Conservation (phyloP, 208 protist species). For the Leptomonas pyrrhocoris region DNA sequence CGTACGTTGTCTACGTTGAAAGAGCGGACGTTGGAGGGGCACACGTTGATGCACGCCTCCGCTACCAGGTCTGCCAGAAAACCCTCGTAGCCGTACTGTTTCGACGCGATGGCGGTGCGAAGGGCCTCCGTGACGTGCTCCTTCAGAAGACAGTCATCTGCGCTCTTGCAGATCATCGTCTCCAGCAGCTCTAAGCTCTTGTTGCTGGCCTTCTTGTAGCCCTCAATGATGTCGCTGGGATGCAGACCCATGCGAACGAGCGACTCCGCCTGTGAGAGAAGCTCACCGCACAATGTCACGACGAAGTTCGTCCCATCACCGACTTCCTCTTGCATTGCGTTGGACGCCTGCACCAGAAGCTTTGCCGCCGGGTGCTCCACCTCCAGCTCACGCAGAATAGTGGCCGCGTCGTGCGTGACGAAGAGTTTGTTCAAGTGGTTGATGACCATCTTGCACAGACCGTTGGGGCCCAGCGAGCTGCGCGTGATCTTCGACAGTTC, state of each 20-base stretch:
- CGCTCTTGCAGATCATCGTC: conserved; percentile 58
- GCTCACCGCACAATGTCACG: conserved; percentile 98
- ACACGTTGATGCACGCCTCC: conserved; percentile 96
- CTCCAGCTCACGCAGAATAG: conserved; percentile 99
- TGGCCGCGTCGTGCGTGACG: conserved; percentile 99
- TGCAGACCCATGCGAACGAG: conserved; percentile 98
- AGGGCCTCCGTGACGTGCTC: conserved; percentile 78
- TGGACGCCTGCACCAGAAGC: conserved; percentile 98
- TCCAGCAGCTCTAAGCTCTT: conserved; percentile 94
- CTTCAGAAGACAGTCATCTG: conserved; percentile 87
- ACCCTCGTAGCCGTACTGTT: conserved; percentile 97
- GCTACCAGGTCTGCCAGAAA: conserved; percentile 95
- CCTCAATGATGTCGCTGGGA: conserved; percentile 97
- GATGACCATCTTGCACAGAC: conserved; percentile 99
- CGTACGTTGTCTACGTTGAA: conserved; percentile 99
- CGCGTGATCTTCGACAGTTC: conserved; percentile 97
- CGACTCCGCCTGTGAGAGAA: conserved; percentile 97
- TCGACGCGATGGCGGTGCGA: conserved; percentile 91
- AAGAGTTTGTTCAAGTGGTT: conserved; percentile 99
- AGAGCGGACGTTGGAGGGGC: conserved; percentile 94
- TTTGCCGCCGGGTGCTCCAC: conserved; percentile 99
- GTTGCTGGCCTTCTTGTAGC: conserved; percentile 96
- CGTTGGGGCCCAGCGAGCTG: conserved; percentile 99
- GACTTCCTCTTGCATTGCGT: conserved; percentile 98
- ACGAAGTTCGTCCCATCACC: conserved; percentile 99